A percentile compares a stretch with the other conserved stretches of the same genome.
phyloP scores from a whole-genome alignment of 495 filamentous ascomycete genomes.

The Friedmanniomyces endolithicus region DNA sequence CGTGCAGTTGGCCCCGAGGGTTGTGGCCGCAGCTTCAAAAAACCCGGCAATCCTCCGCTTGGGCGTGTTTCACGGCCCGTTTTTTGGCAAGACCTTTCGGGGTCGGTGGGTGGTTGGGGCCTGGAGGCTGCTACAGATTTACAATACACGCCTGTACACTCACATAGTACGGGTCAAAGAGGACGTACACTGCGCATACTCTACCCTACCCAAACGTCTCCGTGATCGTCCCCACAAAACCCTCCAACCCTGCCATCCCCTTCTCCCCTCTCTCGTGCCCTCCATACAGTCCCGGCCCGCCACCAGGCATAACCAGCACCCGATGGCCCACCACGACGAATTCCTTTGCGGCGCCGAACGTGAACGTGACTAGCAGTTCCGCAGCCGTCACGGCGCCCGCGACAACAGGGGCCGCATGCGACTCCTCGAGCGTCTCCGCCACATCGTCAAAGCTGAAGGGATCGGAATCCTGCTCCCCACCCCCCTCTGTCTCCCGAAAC shows the following conservation, averaged over 20 bases:
- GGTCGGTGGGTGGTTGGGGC: too few species aligned
- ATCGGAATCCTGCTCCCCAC: slow-evolving; percentile 25
- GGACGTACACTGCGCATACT: too few species aligned
- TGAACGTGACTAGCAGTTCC: slow-evolving; percentile 54
- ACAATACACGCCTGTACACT: too few species aligned
- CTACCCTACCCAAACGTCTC: slow-evolving; percentile 26
- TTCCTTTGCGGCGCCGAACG: slow-evolving; percentile 62
- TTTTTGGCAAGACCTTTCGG: too few species aligned
- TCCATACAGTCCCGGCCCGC: slow-evolving; percentile 37
- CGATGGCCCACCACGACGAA: slow-evolving; percentile 74
- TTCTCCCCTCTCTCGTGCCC: slow-evolving; percentile 42
- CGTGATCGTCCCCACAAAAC: slow-evolving; percentile 50
- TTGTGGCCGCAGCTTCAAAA: too few species aligned
- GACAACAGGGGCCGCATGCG: slow-evolving; percentile 17
- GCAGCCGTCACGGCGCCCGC: slow-evolving; percentile 9
- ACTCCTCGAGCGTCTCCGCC: slow-evolving; percentile 21
- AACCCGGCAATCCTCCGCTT: too few species aligned
- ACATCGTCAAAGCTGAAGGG: slow-evolving; percentile 56
- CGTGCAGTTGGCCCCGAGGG: neutral
- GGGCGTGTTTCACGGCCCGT: too few species aligned
- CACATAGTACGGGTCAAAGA: too few species aligned
- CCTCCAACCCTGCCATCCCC: slow-evolving; percentile 50
- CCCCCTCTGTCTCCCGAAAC: slow-evolving; percentile 12
- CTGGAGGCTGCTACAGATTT: neutral
- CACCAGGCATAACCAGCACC: slow-evolving; percentile 65